Evolutionary conservation across 306 rosid genomes (phyloP).

Genomic region (Lupinus albus): DNA sequence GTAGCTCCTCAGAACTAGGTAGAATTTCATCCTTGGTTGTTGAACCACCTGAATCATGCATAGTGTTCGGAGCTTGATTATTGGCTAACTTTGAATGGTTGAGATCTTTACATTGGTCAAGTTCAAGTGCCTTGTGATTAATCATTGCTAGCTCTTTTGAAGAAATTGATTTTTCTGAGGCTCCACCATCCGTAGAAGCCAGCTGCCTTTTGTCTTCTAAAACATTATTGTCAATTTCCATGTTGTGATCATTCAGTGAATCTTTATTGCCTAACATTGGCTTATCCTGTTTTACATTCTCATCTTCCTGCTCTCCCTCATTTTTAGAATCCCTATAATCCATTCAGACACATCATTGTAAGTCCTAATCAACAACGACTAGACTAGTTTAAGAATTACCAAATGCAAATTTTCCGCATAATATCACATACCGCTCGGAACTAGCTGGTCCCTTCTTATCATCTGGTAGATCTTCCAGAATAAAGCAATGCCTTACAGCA

Average conservation of each 20-base stretch:
- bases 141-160: slow-evolving; percentile 46
- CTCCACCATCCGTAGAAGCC: slow-evolving; percentile 41
- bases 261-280: slow-evolving; percentile 45
- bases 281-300: slow-evolving; percentile 49
- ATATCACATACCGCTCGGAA: slow-evolving; percentile 60
- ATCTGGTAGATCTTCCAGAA: slow-evolving; percentile 78
- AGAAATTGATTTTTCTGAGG: slow-evolving; percentile 44
- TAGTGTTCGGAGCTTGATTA: slow-evolving; percentile 47
- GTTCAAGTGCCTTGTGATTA: slow-evolving; percentile 42
- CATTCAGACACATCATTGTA: slow-evolving; percentile 49
- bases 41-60: slow-evolving; percentile 47
- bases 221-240: slow-evolving; percentile 47
- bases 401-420: slow-evolving; percentile 37
- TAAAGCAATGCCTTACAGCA: slow-evolving; percentile 74
- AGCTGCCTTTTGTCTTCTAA: slow-evolving; percentile 48
- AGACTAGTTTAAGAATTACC: slow-evolving; percentile 30
- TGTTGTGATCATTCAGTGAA: slow-evolving; percentile 44
- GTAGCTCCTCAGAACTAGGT: slow-evolving; percentile 52
- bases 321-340: slow-evolving; percentile 50
- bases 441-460: slow-evolving; percentile 53
- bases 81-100: slow-evolving; percentile 48
- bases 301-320: slow-evolving; percentile 48
- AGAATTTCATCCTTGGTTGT: slow-evolving; percentile 51
- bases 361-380: slow-evolving; percentile 41
- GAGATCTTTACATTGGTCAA: slow-evolving; percentile 47